phyloP scores from a whole-genome alignment of 2,329 filamentous ascomycete genomes.

The Myotisia sp. region DNA sequence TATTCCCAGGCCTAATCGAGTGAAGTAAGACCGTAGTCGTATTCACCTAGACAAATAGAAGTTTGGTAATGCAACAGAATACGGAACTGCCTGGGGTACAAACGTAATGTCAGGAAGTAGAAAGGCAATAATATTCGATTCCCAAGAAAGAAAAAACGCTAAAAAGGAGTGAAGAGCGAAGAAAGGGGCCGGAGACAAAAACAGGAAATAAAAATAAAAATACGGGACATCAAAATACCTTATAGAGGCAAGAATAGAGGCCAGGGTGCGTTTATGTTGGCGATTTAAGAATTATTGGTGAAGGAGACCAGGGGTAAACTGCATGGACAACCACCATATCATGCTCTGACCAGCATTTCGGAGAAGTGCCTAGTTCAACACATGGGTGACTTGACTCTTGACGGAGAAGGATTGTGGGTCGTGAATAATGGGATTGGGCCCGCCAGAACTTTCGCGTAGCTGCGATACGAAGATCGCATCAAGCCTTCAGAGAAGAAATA shows the following conservation, averaged over 20 bases:
- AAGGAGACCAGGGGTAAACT: constrained; percentile 1
- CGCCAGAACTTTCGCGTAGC: constrained; percentile 3
- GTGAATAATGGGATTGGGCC: constrained; percentile 1
- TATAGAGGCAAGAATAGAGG: constrained; percentile 1
- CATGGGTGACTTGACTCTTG: constrained; percentile 3
- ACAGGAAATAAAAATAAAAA: constrained; percentile 2
- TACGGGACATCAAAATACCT: constrained; percentile 4
- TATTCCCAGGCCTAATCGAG: too few relatives aligned
- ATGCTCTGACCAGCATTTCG: constrained; percentile 6
- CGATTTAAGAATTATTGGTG: neutral
- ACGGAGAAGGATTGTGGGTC: constrained; percentile 3
- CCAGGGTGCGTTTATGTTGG: constrained; percentile 1
- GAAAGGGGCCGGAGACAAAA: too few relatives aligned
- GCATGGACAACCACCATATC: constrained; percentile 5
- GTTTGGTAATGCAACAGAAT: too few relatives aligned
- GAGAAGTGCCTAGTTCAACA: constrained; percentile 4
- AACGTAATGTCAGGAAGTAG: too few relatives aligned
- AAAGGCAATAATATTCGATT: too few relatives aligned
- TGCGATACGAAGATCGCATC: constrained; percentile 5
- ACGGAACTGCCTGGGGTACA: too few relatives aligned
- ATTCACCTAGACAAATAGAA: too few relatives aligned
- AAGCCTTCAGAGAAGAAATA: too few relatives aligned
- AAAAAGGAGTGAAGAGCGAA: neutral
- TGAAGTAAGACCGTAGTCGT: too few relatives aligned
- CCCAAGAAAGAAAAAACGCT: too few relatives aligned